Evolutionary conservation across 2,329 filamentous ascomycete genomes (phyloP).

Genomic region (Neonectria magnoliae): DNA sequence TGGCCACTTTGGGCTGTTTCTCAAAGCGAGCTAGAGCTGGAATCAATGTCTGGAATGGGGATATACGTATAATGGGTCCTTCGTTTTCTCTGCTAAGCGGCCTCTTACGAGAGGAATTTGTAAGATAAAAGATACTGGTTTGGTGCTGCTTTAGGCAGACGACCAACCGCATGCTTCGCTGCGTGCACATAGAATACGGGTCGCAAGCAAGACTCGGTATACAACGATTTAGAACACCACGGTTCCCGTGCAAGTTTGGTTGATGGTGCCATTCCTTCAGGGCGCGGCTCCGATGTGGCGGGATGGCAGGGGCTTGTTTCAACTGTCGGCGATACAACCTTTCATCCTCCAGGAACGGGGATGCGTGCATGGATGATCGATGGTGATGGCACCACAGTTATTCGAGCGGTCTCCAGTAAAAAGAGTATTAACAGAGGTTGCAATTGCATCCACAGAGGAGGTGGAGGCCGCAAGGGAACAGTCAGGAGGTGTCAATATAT

Average conservation of each 20-base stretch:
- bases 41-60: conserved; percentile 15
- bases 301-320: conserved; percentile 6
- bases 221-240: not conserved
- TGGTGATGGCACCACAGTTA: not conserved
- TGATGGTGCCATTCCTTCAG: not conserved
- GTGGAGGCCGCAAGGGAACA: not conserved
- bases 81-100: conserved; percentile 11
- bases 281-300: not conserved
- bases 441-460: not conserved
- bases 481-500: not conserved
- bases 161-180: not conserved
- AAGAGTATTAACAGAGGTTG: not conserved
- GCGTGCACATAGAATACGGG: conserved; percentile 13
- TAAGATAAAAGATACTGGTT: conserved; percentile 9
- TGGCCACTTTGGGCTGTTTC: conserved; percentile 25
- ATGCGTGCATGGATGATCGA: not conserved
- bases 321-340: conserved; percentile 14
- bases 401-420: not conserved
- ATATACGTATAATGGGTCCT: conserved; percentile 18
- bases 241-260: not conserved
- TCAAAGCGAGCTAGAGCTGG: conserved; percentile 23
- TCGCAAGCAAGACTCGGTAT: not conserved
- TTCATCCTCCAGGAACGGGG: not conserved
- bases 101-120: conserved; percentile 7
- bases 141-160: conserved; percentile 6